Evolutionary conservation across 495 filamentous ascomycete species (phyloP), one percentile per base, ranked within the genome.

Genomic region (Clohesyomyces aquaticus): DNA sequence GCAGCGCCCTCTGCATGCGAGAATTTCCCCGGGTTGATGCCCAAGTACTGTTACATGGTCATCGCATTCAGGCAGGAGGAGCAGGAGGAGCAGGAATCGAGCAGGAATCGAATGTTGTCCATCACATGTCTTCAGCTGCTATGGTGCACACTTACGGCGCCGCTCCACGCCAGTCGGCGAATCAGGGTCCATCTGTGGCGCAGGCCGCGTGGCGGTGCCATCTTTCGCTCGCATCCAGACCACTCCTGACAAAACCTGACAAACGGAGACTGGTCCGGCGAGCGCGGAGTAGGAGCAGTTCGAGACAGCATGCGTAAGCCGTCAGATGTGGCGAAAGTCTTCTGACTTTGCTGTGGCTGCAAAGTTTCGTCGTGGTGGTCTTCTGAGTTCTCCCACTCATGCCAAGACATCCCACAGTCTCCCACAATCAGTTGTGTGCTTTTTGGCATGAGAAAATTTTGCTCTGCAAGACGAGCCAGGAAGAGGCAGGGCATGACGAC

Each of bases 31-130:
- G 21, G 29, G 25, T 45, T 51, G 57, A 38, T 38, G 57, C 63
- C 51, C 56, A 66, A 61, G 56, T 55, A 59, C 43, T 29, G 51
- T 12, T 66, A 59, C 61, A 52, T 4, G 11, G 28, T 23, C 49
- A 16, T 52, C 49, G 25, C 18, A 52, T 52, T 1, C 49, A 28
- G 49, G 49, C 49, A 28, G 49, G 16, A 4, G 27, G 8, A 25
- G 18, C 6, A 49, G 4, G 10, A 1, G 18, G 46, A 3, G 6
- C 21, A 9, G 21, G 6, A 4, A 25, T 22, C 18, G 9, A 4
- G 23, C 46, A 4, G 46, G 18, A 6, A 10, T 25, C 4, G n/a
- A n/a, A 41, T 41, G 35, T 41, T n/a, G 35, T 9, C n/a, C 35
- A 22, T 47, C 43, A 22, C 6, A 18, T 22, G 43, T 47, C 43